Evolutionary conservation across 768 basidiomycete genomes (phyloP), one percentile per base, ranked within the genome.

Genomic region (Hemileccinum impolitum): DNA sequence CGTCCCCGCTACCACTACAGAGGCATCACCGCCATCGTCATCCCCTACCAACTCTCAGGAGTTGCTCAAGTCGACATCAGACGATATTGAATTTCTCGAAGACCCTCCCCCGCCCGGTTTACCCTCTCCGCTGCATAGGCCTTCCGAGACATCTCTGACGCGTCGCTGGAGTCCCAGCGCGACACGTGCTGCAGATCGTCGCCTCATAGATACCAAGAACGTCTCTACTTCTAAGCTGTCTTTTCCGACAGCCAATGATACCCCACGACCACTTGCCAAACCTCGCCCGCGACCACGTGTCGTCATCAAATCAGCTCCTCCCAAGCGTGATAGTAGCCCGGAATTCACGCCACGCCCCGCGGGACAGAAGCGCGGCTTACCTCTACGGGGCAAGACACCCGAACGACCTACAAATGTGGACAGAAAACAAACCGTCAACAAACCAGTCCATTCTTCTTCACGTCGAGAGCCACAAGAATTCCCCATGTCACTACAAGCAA

Each of bases 1-100:
- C 15, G 28, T 14, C 2, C 30, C 45, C 47, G 11, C 38, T 23
- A 28, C 4, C 1, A 8, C 26, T 13, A 11, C 21, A 19, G 58
- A 61, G 4, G 21, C 12, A 3, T 53, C 49, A 6, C 60, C 67
- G 12, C 53, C 49, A 0, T 50, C 67, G 0, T 67, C 59, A 7
- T 67, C 62, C 15, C 30, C 55, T 1, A 13, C 21, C 12, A 52
- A 52, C 34, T 63, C 65, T 39, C 65, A 65, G 40, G 65, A 65
- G 5, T 12, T 53, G 13, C 35, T 47, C 44, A 57, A 50, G 23
- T 57, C 56, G 0, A 55, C 63, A 47, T 61, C 62, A 14, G 51
- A 57, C 15, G 58, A 47, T 9, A 42, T 60, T 21, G 47, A 47
- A 11, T 35, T 51, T 39, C 18, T 39, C n/a, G 45, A 41, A 12